A percentile compares a stretch with the other conserved stretches of the same genome.
phyloP scores from a whole-genome alignment of 306 rosid genomes.

The Trifolium fragiferum region DNA sequence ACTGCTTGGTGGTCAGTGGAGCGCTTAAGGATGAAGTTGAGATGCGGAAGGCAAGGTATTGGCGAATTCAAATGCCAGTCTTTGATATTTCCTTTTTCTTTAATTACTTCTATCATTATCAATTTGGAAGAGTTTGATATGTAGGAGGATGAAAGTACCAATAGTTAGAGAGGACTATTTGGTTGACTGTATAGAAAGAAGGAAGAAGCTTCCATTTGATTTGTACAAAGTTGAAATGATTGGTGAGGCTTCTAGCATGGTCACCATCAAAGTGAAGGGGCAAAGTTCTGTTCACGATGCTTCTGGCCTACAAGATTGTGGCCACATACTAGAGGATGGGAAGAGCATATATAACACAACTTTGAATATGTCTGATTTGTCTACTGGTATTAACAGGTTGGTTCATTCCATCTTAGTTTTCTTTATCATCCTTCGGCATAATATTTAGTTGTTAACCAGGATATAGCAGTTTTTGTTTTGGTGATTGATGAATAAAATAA shows the following conservation, averaged over 20 bases:
- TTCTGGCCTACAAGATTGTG: conserved; percentile 87
- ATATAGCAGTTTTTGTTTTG: conserved; percentile 10
- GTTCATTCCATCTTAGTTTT: conserved; percentile 30
- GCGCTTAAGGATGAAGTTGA: conserved; percentile 65
- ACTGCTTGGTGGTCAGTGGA: conserved; percentile 85
- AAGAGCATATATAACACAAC: conserved; percentile 87
- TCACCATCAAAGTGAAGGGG: conserved; percentile 95
- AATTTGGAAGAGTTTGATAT: conserved; percentile 40
- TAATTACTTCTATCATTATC: conserved; percentile 31
- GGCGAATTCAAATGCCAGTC: conserved; percentile 37
- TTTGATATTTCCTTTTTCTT: conserved; percentile 32
- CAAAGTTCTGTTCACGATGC: conserved; percentile 86
- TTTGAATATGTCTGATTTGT: conserved; percentile 87
- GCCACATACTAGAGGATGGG: conserved; percentile 94
- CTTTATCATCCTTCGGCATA: conserved; percentile 35
- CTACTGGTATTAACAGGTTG: conserved; percentile 88
- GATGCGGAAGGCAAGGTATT: conserved; percentile 82
- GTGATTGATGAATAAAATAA: conserved; percentile 26
- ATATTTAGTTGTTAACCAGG: conserved; percentile 13
- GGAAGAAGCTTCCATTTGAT: conserved; percentile 81
- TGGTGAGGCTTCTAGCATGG: conserved; percentile 80
- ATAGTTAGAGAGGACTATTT: conserved; percentile 89
- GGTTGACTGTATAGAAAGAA: conserved; percentile 75
- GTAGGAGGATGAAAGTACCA: conserved; percentile 89
- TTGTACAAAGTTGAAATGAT: conserved; percentile 74